Evolutionary conservation across 345 rosid genomes (phyloP).

Genomic region (Isatis tinctoria): DNA sequence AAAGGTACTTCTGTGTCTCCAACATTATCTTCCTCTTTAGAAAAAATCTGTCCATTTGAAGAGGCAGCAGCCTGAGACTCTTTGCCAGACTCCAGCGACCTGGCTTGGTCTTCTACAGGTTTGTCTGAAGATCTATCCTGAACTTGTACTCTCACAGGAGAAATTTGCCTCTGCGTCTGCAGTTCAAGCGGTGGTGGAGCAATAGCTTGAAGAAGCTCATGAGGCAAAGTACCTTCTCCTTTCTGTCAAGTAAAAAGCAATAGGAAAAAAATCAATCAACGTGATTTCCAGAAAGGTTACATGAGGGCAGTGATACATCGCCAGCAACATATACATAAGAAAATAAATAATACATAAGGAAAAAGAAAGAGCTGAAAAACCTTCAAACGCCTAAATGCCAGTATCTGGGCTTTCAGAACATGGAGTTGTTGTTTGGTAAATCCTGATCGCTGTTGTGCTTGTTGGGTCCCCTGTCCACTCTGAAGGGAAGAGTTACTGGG

Average conservation of each 20-base stretch:
- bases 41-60: constrained; percentile 38
- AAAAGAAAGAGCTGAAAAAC: constrained; percentile 36
- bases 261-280: neutral
- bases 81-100: constrained; percentile 53
- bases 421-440: constrained; percentile 95
- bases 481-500: constrained; percentile 39
- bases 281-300: neutral
- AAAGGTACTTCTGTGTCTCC: constrained; percentile 59
- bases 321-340: constrained; percentile 1
- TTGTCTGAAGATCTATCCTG: constrained; percentile 60
- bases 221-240: constrained; percentile 94
- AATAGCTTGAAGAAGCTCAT: constrained; percentile 89
- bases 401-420: constrained; percentile 97
- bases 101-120: constrained; percentile 54
- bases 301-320: neutral
- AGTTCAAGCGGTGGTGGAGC: constrained; percentile 83
- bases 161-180: constrained; percentile 48
- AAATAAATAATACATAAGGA: neutral
- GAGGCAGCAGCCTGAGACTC: constrained; percentile 47
- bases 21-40: constrained; percentile 58
- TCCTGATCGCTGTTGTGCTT: constrained; percentile 50
- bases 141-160: constrained; percentile 52
- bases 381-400: constrained; percentile 95
- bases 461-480: constrained; percentile 54
- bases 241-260: constrained; percentile 51